These are phyloP conservation scores for Suillus paluster DNA, from an alignment of 768 basidiomycete species.

Conservation along the genomic window DNA sequence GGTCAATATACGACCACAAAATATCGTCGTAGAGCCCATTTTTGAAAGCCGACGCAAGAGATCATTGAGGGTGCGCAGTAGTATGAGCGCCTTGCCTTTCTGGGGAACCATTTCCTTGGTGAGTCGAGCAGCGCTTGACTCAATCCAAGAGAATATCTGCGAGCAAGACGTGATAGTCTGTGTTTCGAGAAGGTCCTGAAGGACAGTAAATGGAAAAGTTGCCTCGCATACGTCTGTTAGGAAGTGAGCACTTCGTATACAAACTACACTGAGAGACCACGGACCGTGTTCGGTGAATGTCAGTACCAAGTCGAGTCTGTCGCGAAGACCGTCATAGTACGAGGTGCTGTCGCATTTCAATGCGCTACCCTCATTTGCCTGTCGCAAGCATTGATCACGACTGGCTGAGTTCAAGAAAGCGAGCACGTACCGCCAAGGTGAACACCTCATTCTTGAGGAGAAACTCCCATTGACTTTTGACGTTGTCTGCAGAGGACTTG, in stretches of 20 bases:
- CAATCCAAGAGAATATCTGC: constrained; percentile 88
- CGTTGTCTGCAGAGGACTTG: constrained; percentile 57
- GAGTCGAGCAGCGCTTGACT: constrained; percentile 67
- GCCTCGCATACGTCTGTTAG: constrained; percentile 75
- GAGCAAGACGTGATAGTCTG: constrained; percentile 88
- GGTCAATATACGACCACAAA: constrained; percentile 88
- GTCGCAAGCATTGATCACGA: neutral
- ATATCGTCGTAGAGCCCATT: constrained; percentile 80
- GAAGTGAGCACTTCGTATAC: constrained; percentile 8
- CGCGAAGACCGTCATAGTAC: constrained; percentile 66
- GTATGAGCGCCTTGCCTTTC: constrained; percentile 85
- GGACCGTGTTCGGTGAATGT: constrained; percentile 78
- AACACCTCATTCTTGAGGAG: constrained; percentile 74
- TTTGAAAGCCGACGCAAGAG: constrained; percentile 86
- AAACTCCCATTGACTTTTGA: constrained; percentile 78
- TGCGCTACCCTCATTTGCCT: constrained; percentile 74
- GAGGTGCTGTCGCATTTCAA: constrained; percentile 51
- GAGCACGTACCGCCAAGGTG: constrained; percentile 62
- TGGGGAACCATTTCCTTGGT: constrained; percentile 82
- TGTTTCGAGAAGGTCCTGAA: constrained; percentile 84
- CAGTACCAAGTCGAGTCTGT: constrained; percentile 73
- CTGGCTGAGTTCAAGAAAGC: neutral
- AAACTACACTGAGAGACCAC: constrained; percentile 23
- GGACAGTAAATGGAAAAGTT: constrained; percentile 69
- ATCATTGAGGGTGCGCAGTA: constrained; percentile 87